These are phyloP conservation scores for Cucumis melo DNA, from an alignment of 306 rosid species.

Conservation along the genomic window DNA sequence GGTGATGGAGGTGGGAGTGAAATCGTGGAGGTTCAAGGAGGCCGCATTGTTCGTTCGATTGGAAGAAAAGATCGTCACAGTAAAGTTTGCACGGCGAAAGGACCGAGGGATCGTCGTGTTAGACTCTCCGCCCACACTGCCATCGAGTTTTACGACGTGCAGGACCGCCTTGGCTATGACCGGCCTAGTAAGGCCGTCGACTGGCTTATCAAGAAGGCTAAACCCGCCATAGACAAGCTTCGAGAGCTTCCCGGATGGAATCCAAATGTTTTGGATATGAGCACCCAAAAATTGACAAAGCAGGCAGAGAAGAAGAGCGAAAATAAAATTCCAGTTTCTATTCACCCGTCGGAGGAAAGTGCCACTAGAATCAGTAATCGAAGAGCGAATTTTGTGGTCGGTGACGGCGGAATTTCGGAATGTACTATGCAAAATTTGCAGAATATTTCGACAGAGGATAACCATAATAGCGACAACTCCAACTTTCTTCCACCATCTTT, in stretches of 20 bases:
- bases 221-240: conserved; percentile 70
- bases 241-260: conserved; percentile 74
- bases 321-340: background rate
- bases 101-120: conserved; percentile 82
- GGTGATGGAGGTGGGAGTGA: conserved; percentile 38
- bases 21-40: conserved; percentile 74
- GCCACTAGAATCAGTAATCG: conserved; percentile 1
- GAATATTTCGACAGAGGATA: conserved; percentile 16
- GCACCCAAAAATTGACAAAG: background rate
- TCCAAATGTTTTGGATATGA: conserved; percentile 18
- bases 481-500: conserved; percentile 12
- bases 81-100: conserved; percentile 84
- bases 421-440: conserved; percentile 14
- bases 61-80: conserved; percentile 92
- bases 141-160: conserved; percentile 87
- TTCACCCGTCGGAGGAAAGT: background rate
- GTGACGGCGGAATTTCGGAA: conserved; percentile 15
- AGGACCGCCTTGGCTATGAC: conserved; percentile 84
- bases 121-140: conserved; percentile 83
- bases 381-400: conserved; percentile 2
- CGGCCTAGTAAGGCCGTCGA: conserved; percentile 92
- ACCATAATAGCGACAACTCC: conserved; percentile 8
- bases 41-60: conserved; percentile 70
- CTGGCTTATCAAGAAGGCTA: conserved; percentile 91
- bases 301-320: conserved; percentile 1